These are phyloP conservation scores for Trichomonascaceae sp. DNA, from an alignment of 1,139 yeast species.

Conservation along the genomic window DNA sequence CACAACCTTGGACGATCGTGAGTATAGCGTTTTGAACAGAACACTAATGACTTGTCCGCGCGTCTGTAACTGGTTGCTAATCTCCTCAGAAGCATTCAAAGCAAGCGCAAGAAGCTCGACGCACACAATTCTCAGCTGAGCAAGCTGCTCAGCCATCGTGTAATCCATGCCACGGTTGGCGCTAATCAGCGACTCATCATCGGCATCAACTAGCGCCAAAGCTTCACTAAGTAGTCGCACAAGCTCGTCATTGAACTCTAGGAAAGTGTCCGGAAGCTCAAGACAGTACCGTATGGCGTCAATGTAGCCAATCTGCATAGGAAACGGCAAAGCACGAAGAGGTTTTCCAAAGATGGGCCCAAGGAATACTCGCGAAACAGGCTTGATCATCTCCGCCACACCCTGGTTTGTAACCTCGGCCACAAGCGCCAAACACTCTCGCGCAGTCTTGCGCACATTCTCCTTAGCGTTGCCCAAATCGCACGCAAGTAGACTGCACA, in stretches of 20 bases:
- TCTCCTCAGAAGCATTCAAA: conserved; percentile 34
- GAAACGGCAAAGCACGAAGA: conserved; percentile 87
- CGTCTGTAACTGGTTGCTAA: conserved; percentile 66
- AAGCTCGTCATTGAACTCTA: conserved; percentile 79
- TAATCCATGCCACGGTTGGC: conserved; percentile 77
- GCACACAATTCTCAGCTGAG: conserved; percentile 80
- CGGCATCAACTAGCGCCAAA: conserved; percentile 90
- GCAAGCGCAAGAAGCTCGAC: conserved; percentile 75
- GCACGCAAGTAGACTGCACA: conserved; percentile 77
- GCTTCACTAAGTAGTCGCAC: conserved; percentile 80
- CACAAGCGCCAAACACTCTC: conserved; percentile 51
- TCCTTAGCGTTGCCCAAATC: conserved; percentile 85
- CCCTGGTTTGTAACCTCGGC: conserved; percentile 60
- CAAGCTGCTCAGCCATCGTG: conserved; percentile 75
- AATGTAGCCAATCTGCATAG: conserved; percentile 96
- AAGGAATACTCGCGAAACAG: conserved; percentile 67
- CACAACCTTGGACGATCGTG: conserved; percentile 74
- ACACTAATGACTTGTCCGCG: conserved; percentile 82
- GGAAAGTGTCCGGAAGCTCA: conserved; percentile 64
- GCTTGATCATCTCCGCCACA: conserved; percentile 61
- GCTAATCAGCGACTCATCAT: conserved; percentile 86
- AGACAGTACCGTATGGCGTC: conserved; percentile 91
- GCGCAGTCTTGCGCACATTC: conserved; percentile 72
- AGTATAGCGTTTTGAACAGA: conserved; percentile 84
- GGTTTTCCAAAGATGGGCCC: conserved; percentile 97